phyloP scores from a whole-genome alignment of 1,139 yeast genomes.

The Hyphopichia wangnamkhiaoensis region DNA sequence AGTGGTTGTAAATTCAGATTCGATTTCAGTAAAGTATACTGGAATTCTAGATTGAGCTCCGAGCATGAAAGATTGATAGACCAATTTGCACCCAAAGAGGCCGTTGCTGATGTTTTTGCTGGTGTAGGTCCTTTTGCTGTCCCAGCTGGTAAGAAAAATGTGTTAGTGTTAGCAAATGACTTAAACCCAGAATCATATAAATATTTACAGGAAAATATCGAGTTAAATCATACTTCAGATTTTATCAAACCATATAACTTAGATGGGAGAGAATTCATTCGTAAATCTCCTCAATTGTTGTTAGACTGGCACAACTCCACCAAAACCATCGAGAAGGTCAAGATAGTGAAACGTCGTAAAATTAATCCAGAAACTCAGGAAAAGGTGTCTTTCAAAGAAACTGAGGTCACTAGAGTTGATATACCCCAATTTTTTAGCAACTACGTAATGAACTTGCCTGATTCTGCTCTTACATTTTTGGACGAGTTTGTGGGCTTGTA shows the following conservation, averaged over 20 bases:
- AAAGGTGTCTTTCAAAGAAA: conserved; percentile 21
- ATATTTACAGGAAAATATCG: conserved; percentile 66
- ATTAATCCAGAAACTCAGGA: conserved; percentile 25
- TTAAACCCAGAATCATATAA: conserved; percentile 84
- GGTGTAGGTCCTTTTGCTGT: conserved; percentile 99
- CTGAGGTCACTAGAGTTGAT: conserved; percentile 26
- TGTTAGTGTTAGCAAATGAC: conserved; percentile 87
- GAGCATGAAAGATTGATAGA: conserved; percentile 84
- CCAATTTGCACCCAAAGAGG: conserved; percentile 61
- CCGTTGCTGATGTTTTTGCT: conserved; percentile 94
- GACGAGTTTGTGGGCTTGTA: conserved; percentile 76
- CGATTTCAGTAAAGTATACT: conserved; percentile 91
- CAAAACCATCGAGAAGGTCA: conserved; percentile 27
- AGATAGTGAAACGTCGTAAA: conserved; percentile 34
- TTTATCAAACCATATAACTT: conserved; percentile 67
- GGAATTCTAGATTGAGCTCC: conserved; percentile 94
- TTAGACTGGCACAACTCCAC: conserved; percentile 32
- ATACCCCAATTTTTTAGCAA: conserved; percentile 69
- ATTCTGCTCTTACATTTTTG: conserved; percentile 83
- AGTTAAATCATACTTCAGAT: conserved; percentile 58
- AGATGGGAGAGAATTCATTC: conserved; percentile 85
- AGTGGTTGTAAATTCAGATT: conserved; percentile 83
- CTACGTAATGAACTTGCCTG: conserved; percentile 96
- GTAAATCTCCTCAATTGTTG: conserved; percentile 55
- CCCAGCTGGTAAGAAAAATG: conserved; percentile 88